These are phyloP conservation scores for Calophaca sinica DNA, from an alignment of 306 rosid genomes.

Conservation along the genomic window DNA sequence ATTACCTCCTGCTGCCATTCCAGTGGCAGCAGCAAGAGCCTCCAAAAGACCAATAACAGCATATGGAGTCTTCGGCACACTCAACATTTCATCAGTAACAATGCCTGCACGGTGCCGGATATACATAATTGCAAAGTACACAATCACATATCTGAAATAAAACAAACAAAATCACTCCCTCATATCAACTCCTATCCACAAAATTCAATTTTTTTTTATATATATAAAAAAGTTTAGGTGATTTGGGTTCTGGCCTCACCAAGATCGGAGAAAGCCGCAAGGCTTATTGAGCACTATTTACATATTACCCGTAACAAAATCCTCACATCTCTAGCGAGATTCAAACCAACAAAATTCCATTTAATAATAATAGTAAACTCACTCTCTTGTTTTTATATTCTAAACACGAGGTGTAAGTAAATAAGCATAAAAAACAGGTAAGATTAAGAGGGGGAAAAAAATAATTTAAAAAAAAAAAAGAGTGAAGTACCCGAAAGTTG, in stretches of 20 bases:
- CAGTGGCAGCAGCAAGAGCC: slow-evolving; percentile 89
- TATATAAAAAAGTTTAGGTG: too few relatives aligned
- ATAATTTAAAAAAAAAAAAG: too few relatives aligned
- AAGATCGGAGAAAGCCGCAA: too few relatives aligned
- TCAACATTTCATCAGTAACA: slow-evolving; percentile 87
- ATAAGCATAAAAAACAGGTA: neutral
- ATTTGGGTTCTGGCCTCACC: too few relatives aligned
- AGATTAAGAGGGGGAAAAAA: neutral
- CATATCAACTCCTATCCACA: too few relatives aligned
- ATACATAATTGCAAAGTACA: slow-evolving; percentile 76
- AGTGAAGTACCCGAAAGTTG: slow-evolving; percentile 82
- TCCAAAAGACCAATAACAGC: slow-evolving; percentile 79
- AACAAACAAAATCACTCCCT: slow-evolving; percentile 21
- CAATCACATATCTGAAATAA: slow-evolving; percentile 75
- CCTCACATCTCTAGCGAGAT: too few relatives aligned
- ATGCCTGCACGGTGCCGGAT: slow-evolving; percentile 77
- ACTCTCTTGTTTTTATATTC: too few relatives aligned
- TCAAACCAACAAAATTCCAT: too few relatives aligned
- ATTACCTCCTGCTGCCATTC: slow-evolving; percentile 95
- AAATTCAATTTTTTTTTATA: too few relatives aligned
- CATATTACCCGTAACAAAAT: neutral
- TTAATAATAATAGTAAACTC: too few relatives aligned
- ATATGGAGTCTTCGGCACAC: slow-evolving; percentile 79
- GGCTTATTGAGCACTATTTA: neutral
- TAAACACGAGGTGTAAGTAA: too few relatives aligned